A percentile compares a stretch with the other conserved stretches of the same genome.
Conservation (phyloP, 2,329 filamentous ascomycete genomes). For the Colletotrichum sp. region DNA sequence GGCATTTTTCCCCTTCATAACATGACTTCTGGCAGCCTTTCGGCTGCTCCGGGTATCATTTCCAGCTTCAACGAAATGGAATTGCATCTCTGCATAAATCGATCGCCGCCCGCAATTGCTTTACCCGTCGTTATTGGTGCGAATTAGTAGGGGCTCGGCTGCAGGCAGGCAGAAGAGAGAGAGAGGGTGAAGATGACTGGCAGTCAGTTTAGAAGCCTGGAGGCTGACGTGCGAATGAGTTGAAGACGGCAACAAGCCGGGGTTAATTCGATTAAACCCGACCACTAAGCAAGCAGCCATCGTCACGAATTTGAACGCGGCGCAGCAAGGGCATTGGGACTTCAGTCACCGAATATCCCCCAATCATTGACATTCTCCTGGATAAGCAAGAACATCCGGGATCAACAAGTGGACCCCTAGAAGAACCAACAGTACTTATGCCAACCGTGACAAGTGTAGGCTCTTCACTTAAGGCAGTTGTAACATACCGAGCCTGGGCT, state of each 20-base stretch:
- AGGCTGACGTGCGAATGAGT: neutral
- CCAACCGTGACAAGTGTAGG: neutral
- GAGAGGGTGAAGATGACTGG: neutral
- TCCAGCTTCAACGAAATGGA: neutral
- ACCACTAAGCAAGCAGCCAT: neutral
- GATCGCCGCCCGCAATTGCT: accelerated
- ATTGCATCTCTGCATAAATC: neutral
- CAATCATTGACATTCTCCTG: neutral
- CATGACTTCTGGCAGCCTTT: neutral
- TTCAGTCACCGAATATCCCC: neutral
- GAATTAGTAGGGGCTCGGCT: neutral
- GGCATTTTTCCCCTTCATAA: neutral
- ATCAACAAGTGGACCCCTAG: neutral
- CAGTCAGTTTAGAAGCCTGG: neutral
- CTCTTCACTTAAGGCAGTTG: neutral
- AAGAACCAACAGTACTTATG: neutral
- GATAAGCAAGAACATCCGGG: neutral
- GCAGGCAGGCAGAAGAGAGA: neutral
- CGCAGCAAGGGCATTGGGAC: neutral
- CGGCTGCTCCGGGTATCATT: neutral
- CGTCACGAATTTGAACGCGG: neutral
- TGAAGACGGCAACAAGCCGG: neutral
- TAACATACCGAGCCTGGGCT: neutral
- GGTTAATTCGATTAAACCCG: neutral
- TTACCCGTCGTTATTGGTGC: neutral